Evolutionary conservation across 2,329 filamentous ascomycete genomes (phyloP), one percentile per base, ranked within the genome.

Genomic region (Sarocladium strictum): DNA sequence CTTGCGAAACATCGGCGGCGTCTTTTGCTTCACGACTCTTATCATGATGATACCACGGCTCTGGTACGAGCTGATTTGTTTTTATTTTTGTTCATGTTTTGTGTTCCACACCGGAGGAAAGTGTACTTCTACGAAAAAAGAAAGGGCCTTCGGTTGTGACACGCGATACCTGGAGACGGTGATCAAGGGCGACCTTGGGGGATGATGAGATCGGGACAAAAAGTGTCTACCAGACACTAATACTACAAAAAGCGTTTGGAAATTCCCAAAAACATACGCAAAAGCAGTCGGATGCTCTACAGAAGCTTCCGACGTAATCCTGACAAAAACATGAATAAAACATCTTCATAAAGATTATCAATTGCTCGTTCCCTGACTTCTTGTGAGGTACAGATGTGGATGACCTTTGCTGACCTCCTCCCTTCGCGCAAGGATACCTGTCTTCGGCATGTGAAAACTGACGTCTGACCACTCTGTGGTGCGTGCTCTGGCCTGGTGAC

Each of bases 321-420:
- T 11, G 27, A 51, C 47, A 51, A 51, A 51, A 51, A 51, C 47
- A 51, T 51, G 47, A 51, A 51, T 51, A 51, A 51, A 51, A 51
- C 47, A 19, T 51, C 47, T 51, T 49, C 23, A 27, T 14, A 27
- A 49, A 49, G 43, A 49, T 7, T 23, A 6, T 23, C 4, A 43
- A 3, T 14, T 7, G 3, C 17, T 7, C 14, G 38, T 19, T 19
- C 4, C 38, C 17, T 43, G 9, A 4, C 38, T 43, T 17, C 11
- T 43, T 43, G 35, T 19, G 9, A 10, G 35, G 9, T 7, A 38
- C 35, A 6, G 29, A 32, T 40, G 37, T 40, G 37, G 17, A 11
- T 40, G 10, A 33, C 9, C 10, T 19, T 40, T 19, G 17, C 37
- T 40, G 37, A 40, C 37, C n/a, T n/a, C n/a, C n/a, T n/a, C n/a